phyloP scores from a whole-genome alignment of 2,329 filamentous ascomycete genomes.

The Aspergillus sp. region DNA sequence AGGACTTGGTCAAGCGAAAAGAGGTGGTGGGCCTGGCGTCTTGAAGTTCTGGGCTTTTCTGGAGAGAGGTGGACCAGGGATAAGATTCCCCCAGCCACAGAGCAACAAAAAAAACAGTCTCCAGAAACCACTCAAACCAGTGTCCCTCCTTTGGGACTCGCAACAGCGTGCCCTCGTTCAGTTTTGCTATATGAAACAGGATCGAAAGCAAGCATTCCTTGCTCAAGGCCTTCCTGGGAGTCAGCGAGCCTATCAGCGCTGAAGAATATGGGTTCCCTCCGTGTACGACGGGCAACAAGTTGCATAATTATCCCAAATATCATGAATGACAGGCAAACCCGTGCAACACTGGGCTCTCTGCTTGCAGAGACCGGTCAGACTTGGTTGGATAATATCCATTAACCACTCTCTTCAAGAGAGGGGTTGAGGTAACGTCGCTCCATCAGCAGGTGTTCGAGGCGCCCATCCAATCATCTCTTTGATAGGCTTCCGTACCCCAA shows the following conservation, averaged over 20 bases:
- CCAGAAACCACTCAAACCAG: not conserved
- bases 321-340: conserved; percentile 2
- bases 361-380: not conserved
- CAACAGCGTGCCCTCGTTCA: conserved; percentile 11
- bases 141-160: not conserved
- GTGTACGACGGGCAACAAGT: not conserved
- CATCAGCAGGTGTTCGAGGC: not conserved
- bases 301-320: not conserved
- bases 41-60: not conserved
- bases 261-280: conserved; percentile 2
- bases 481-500: not conserved
- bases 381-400: conserved; percentile 1
- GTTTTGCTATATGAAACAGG: conserved; percentile 19
- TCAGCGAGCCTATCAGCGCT: not conserved
- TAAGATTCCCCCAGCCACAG: conserved; percentile 16
- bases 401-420: not conserved
- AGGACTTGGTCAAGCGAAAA: conserved; percentile 19
- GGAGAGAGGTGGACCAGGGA: conserved; percentile 1
- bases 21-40: conserved; percentile 10
- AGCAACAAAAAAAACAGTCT: not conserved
- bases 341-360: not conserved
- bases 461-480: not conserved
- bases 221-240: not conserved
- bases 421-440: conserved; percentile 9
- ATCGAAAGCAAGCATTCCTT: not conserved